Evolutionary conservation across 1,284 basidiomycete genomes (phyloP), one percentile per base, ranked within the genome.

Genomic region (Porogramme epimiltina): DNA sequence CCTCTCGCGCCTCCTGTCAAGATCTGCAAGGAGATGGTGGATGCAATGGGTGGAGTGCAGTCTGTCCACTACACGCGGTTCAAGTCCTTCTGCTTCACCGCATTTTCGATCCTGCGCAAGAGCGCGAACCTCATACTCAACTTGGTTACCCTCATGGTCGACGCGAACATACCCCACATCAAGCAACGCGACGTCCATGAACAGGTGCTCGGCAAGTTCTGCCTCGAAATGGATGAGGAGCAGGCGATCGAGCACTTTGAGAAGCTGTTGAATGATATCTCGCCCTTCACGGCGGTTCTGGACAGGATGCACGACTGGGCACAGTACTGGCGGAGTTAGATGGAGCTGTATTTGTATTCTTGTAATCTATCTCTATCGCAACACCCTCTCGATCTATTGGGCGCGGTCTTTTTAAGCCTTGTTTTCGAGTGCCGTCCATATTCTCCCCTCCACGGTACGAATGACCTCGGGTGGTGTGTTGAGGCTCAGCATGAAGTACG

Each of bases 11-110:
- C 97, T 1, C 92, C 95, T 1, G 95, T 99, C 62, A 99, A 99
- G 71, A 91, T 99, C 24, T 97, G 95, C 73, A 96, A 97, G 63
- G 97, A 99, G 68, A 99, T 99, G 97, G 94, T 99, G 1, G 97
- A 99, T 65, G 95, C 91, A 8, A 98, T 99, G 95, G 97, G 97
- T 16, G 96, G 97, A 33, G 83, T 91, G n/a, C 81, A 89, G 66
- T 95, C 95, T 3, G 79, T 87, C 16, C 94, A 97, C 67, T 97
- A 99, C 69, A 82, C 85, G 23, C 87, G 95, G 33, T 99, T 99
- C 84, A 95, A 96, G 72, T 90, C 87, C 58, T 88, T 97, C 60
- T 97, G 94, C 70, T 95, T 95, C 69, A 98, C 95, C 3, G 96
- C 95, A 0, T 99, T 98, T 71, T 93, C 89, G 51, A 93, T 92